Base-by-base conservation (phyloP, 176 grass and related monocot genomes). In the Triticum monococcum region DNA sequence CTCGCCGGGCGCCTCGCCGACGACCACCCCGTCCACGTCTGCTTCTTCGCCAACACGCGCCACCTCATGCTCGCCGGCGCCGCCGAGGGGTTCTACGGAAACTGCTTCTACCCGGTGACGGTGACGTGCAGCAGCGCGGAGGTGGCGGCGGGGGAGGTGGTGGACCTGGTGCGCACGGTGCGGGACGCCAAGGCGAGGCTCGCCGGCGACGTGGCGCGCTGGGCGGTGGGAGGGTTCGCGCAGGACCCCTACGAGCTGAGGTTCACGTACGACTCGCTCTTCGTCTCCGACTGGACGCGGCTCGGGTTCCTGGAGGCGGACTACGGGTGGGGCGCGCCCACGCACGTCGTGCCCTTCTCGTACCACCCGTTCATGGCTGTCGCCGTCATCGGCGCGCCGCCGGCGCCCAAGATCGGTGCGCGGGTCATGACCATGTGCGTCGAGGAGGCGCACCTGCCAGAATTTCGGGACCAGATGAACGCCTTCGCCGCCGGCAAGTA, bases 371-470 rank as follows among this genome's bases (percentile, higher is more conserved):
- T 96, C 71, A 94, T 96, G 97, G 92, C 97, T 4, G 94, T 99
- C 28, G 94, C 90, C 24, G 83, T 94, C 71, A 96, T 96, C 46
- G 92, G 92, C 0, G 87, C 92, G 8, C 97, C 94, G 25, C 97
- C 92, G 5, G 26, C 11, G 5, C 97, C 92, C 1, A 88, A 88
- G 89, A 36, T 78, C 2, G 97, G 97, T 3, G 79, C 86, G 1
- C 77, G 94, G 3, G 48, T 99, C 52, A 99, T 94, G 94, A 99
- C 94, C 52, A 93, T 94, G 87, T 99, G 97, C 73, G 94, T 99
- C 22, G 78, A 94, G 89, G 85, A 96, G 68, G 63, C 81, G 40
- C 94, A 99, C 85, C n/a, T 99, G 52, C 28, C 74, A 0, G 87
- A 81, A 65, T 96, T 99, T 77, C n/a, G 85, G 57, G 81, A 90